Evolutionary conservation across 2,329 filamentous ascomycete genomes (phyloP).

Genomic region (Fulvia fulva): DNA sequence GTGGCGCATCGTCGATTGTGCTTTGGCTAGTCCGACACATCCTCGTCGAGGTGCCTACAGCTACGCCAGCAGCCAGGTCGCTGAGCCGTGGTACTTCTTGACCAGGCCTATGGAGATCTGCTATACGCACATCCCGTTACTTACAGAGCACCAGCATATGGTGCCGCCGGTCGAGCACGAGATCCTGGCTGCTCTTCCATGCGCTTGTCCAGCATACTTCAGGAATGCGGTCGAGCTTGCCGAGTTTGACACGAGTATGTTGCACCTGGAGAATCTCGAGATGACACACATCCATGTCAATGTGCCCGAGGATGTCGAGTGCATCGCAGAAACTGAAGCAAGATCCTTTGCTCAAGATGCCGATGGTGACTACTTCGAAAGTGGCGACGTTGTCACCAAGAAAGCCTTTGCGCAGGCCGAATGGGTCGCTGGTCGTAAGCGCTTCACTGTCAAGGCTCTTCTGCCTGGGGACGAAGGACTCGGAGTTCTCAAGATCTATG

Average conservation of each 20-base stretch:
- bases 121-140: slow-evolving; percentile 90
- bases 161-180: slow-evolving; percentile 84
- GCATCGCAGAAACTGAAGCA: slow-evolving; percentile 87
- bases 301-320: slow-evolving; percentile 84
- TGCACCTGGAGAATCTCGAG: slow-evolving; percentile 85
- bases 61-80: slow-evolving; percentile 61
- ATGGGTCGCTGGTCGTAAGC: slow-evolving; percentile 82
- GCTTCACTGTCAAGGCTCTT: slow-evolving; percentile 88
- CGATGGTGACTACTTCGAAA: slow-evolving; percentile 92
- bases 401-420: slow-evolving; percentile 85
- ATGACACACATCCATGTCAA: slow-evolving; percentile 86
- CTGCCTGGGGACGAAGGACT: slow-evolving; percentile 88
- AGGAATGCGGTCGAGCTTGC: slow-evolving; percentile 73
- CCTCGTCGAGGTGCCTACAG: slow-evolving; percentile 76
- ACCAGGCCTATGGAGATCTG: slow-evolving; percentile 81
- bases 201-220: slow-evolving; percentile 84
- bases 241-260: slow-evolving; percentile 85
- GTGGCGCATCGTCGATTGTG: slow-evolving; percentile 96
- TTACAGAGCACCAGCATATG: slow-evolving; percentile 86
- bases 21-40: slow-evolving; percentile 84
- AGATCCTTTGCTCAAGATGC: slow-evolving; percentile 73
- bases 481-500: slow-evolving; percentile 84
- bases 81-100: slow-evolving; percentile 94
- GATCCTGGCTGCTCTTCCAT: slow-evolving; percentile 78
- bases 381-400: slow-evolving; percentile 79